These are phyloP conservation scores for Lichtheimia ornata DNA, from an alignment of 371 early-diverging fungal species.

Conservation along the genomic window DNA sequence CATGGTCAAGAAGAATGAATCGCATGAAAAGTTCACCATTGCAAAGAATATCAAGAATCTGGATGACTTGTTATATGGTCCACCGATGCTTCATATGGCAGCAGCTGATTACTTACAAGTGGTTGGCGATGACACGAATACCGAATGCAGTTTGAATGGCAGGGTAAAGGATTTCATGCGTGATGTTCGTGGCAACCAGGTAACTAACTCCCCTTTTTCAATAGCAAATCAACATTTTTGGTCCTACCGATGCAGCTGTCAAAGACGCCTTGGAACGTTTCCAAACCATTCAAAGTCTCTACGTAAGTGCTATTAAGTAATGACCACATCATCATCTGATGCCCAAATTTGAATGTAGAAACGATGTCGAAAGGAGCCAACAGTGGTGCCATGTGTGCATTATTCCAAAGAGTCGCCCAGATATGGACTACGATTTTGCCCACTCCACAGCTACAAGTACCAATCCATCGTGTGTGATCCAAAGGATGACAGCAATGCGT, in stretches of 20 bases:
- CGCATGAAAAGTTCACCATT: constrained; percentile 22
- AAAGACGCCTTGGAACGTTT: constrained; percentile 33
- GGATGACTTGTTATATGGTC: constrained; percentile 24
- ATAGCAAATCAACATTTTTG: constrained; percentile 31
- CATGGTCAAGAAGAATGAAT: constrained; percentile 2
- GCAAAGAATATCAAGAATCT: constrained; percentile 23
- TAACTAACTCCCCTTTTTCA: not conserved
- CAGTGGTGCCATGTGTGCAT: constrained; percentile 32
- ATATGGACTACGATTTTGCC: constrained; percentile 33
- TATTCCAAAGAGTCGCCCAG: constrained; percentile 18
- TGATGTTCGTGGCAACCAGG: too few species aligned
- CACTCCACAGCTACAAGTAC: constrained; percentile 22
- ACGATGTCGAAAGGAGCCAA: constrained; percentile 19
- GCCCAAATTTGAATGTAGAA: constrained; percentile 7
- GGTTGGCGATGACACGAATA: constrained; percentile 22
- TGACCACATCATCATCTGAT: not conserved
- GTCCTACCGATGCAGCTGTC: constrained; percentile 14
- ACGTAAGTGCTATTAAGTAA: constrained; percentile 24
- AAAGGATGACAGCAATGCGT: constrained; percentile 11
- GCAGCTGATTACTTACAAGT: constrained; percentile 23
- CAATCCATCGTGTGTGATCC: constrained; percentile 13
- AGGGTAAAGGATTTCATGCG: not conserved
- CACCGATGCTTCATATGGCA: constrained; percentile 21
- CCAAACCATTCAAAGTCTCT: constrained; percentile 24
- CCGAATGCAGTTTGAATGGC: constrained; percentile 19